Conservation (phyloP, 2,329 filamentous ascomycete species). For the Trichoderma harzianum region DNA sequence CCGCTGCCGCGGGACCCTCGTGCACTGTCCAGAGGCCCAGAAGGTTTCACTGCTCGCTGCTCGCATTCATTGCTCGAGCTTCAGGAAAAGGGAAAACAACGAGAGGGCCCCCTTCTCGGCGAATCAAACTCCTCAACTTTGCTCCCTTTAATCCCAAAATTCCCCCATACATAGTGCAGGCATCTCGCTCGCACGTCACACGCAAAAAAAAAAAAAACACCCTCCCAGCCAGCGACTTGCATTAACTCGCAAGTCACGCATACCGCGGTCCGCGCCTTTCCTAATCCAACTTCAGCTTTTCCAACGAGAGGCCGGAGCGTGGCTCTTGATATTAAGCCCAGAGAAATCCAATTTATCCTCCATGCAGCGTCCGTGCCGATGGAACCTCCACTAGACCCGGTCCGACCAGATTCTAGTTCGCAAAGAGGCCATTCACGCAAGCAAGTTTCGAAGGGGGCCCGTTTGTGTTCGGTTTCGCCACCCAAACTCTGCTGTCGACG, state of each 20-base stretch:
- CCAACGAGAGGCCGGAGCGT: constrained; percentile 15
- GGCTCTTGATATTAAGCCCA: constrained; percentile 9
- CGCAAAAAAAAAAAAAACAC: neutral
- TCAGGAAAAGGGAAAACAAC: neutral
- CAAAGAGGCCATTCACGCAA: neutral
- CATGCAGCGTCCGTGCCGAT: neutral
- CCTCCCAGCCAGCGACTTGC: neutral
- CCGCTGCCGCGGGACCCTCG: constrained; percentile 3
- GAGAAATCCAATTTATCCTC: constrained; percentile 9
- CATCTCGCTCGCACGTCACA: neutral
- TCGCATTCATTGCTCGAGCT: neutral
- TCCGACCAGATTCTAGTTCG: neutral
- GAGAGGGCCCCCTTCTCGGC: neutral
- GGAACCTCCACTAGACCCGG: neutral
- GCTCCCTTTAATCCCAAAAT: neutral
- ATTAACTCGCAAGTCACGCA: neutral
- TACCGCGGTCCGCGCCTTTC: neutral
- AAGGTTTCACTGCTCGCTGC: neutral
- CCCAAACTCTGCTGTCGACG: neutral
- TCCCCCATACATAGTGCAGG: neutral
- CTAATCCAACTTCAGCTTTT: neutral
- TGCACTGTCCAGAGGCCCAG: neutral
- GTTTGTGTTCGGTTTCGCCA: neutral
- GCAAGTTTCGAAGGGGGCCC: neutral
- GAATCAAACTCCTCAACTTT: neutral